These are phyloP conservation scores for Tuber microsphaerosporum DNA, from an alignment of 495 filamentous ascomycete species.

Conservation along the genomic window DNA sequence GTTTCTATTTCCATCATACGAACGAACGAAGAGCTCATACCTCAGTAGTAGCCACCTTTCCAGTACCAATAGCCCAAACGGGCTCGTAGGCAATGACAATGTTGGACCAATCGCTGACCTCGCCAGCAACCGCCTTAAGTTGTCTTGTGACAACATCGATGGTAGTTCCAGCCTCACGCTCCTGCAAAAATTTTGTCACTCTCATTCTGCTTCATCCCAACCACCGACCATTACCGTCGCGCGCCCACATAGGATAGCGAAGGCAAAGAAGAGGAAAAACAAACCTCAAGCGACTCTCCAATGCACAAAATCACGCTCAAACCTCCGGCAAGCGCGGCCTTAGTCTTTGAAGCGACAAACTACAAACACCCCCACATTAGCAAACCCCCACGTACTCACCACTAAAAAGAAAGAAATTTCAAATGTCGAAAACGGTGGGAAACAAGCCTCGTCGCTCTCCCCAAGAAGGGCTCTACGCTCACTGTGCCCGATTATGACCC, in stretches of 20 bases:
- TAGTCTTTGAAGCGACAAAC: slow-evolving; percentile 87
- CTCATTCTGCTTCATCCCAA: background rate
- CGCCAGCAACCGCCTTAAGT: slow-evolving; percentile 61
- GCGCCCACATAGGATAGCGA: background rate
- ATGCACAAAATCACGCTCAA: slow-evolving; percentile 90
- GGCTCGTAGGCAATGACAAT: slow-evolving; percentile 98
- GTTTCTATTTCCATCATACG: background rate
- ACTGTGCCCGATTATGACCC: slow-evolving; percentile 86
- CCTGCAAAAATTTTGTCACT: slow-evolving; percentile 44
- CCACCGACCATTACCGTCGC: background rate
- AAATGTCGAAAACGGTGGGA: background rate
- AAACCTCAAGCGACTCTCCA: slow-evolving; percentile 74
- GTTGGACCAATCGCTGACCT: slow-evolving; percentile 77
- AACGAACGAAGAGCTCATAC: slow-evolving; percentile 8
- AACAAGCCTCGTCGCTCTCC: slow-evolving; percentile 59
- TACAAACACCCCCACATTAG: slow-evolving; percentile 30
- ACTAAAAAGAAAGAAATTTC: background rate
- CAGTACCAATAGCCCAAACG: slow-evolving; percentile 98
- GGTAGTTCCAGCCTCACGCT: slow-evolving; percentile 80
- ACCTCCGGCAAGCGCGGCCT: slow-evolving; percentile 78
- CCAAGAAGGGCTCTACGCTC: slow-evolving; percentile 81
- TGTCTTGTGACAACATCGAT: slow-evolving; percentile 82
- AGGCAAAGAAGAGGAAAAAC: slow-evolving; percentile 41
- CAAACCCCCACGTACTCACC: background rate
- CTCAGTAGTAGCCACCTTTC: slow-evolving; percentile 86